phyloP scores from a whole-genome alignment of 108 stramenopile genomes.

The Schizochytrium sp. region DNA sequence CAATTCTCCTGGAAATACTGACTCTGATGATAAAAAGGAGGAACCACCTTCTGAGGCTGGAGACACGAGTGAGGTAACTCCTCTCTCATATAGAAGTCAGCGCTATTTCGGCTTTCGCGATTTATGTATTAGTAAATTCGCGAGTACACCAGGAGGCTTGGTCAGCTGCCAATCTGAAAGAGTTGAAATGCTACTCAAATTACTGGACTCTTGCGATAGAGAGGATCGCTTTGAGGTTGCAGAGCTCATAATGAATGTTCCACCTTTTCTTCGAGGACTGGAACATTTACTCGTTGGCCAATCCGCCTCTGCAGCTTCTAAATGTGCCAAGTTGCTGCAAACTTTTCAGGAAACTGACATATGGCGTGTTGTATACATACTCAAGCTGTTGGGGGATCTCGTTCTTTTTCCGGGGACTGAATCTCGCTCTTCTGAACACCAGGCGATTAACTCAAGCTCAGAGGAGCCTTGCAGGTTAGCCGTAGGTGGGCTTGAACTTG shows the following conservation, averaged over 20 bases:
- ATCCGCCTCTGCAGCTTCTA: background rate
- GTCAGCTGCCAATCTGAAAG: constrained; percentile 22
- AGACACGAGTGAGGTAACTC: too few species aligned
- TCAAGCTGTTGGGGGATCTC: constrained; percentile 17
- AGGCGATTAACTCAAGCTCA: too few species aligned
- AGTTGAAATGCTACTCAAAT: background rate
- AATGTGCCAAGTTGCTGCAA: background rate
- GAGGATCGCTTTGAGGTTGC: constrained; percentile 13
- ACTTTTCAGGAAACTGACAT: background rate
- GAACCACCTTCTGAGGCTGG: too few species aligned
- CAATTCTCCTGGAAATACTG: too few species aligned
- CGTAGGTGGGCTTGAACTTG: background rate
- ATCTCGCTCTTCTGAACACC: background rate
- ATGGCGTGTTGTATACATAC: background rate
- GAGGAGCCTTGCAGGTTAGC: background rate
- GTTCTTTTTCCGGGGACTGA: background rate
- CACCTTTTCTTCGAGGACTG: constrained; percentile 11
- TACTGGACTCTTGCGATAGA: background rate
- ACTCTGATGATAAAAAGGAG: too few species aligned
- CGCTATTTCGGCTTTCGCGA: background rate
- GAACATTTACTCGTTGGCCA: background rate
- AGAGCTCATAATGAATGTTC: background rate
- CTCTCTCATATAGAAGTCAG: background rate
- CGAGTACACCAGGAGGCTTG: constrained; percentile 8
- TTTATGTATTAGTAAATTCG: background rate